These are phyloP conservation scores for Herpotrichia juniperi DNA, from an alignment of 2,329 filamentous ascomycete species.

Conservation along the genomic window DNA sequence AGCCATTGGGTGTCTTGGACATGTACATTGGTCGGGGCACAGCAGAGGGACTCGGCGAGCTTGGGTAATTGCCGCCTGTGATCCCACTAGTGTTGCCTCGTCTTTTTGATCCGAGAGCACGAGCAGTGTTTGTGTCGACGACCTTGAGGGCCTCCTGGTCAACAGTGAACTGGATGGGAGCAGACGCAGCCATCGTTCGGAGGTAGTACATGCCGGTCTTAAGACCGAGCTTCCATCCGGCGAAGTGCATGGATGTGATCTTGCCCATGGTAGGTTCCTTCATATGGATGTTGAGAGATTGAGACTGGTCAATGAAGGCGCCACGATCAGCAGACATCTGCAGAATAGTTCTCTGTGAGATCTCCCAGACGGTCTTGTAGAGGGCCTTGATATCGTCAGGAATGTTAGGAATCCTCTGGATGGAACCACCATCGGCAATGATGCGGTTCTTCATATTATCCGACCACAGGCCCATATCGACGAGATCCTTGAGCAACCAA, in stretches of 20 bases:
- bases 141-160: constrained; percentile 95
- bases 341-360: constrained; percentile 91
- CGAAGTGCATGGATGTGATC: constrained; percentile 99
- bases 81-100: constrained; percentile 61
- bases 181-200: constrained; percentile 93
- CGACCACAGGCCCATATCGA: constrained; percentile 97
- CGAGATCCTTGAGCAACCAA: constrained; percentile 96
- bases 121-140: constrained; percentile 78
- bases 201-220: constrained; percentile 99
- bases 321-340: constrained; percentile 99
- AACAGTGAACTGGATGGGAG: constrained; percentile 98
- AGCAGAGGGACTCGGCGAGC: constrained; percentile 62
- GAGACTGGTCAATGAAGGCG: constrained; percentile 98
- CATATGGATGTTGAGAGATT: constrained; percentile 99
- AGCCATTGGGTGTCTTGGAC: constrained; percentile 58
- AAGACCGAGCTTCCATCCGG: constrained; percentile 97
- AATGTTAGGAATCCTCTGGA: constrained; percentile 97
- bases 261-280: constrained; percentile 99
- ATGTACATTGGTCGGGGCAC: constrained; percentile 72
- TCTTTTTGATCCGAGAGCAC: constrained; percentile 70
- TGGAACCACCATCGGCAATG: constrained; percentile 93
- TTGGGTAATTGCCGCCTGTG: constrained; percentile 45
- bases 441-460: constrained; percentile 99
- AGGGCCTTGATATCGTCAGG: constrained; percentile 93
- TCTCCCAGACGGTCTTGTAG: constrained; percentile 99